Conservation (phyloP, 495 filamentous ascomycete species). For the Elaphomyces granulatus region DNA sequence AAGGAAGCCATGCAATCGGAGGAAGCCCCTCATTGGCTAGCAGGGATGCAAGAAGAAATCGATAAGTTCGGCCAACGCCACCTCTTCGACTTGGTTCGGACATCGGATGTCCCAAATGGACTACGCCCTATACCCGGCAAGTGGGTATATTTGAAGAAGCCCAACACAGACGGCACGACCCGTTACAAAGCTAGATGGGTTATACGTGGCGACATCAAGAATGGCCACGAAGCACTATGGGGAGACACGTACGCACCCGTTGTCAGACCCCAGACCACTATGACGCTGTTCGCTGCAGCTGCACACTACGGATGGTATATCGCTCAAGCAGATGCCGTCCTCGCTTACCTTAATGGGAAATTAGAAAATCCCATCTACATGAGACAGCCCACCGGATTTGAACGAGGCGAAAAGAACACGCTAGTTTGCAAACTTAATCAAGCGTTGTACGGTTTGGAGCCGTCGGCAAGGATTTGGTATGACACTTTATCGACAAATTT, state of each 20-base stretch:
- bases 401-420: not conserved
- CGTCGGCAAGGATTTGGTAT: not conserved
- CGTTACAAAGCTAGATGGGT: conserved; percentile 1
- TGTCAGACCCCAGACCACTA: not conserved
- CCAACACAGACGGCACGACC: not conserved
- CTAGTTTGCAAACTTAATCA: not conserved
- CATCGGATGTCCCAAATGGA: not conserved
- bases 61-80: not conserved
- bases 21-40: not conserved
- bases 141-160: not conserved
- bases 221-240: not conserved
- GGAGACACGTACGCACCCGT: not conserved
- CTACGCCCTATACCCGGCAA: not conserved
- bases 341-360: not conserved
- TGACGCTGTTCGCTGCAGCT: not conserved
- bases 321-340: not conserved
- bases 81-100: not conserved
- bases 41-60: not conserved
- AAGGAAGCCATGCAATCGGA: not conserved
- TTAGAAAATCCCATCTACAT: not conserved
- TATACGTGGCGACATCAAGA: not conserved
- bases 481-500: no score
- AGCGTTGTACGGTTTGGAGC: not conserved
- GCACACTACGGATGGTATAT: not conserved
- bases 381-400: not conserved